Evolutionary conservation across 768 basidiomycete genomes (phyloP), one percentile per base, ranked within the genome.

Genomic region (Podaxis carcinomalis): DNA sequence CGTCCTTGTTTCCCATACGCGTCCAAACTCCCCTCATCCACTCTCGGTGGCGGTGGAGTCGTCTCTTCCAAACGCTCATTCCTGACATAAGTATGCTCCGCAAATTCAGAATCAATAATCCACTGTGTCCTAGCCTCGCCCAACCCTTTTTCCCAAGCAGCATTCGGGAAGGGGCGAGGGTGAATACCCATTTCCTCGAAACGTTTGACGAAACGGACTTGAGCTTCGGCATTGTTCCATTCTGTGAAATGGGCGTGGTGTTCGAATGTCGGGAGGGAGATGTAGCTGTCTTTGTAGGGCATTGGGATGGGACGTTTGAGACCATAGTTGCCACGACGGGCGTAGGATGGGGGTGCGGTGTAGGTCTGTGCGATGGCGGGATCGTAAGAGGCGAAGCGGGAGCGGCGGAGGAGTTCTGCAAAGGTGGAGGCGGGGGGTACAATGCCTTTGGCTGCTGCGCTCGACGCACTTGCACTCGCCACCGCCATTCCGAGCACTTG

Each of bases 361-460:
- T 93, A 95, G 19, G 92, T 83, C 68, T 93, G 92, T 50, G 82
- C 81, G 62, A 95, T 91, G 50, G 71, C 68, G 0, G 89, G 90
- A 75, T 93, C 89, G 70, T 80, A 93, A 10, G 88, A 77, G 9
- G 92, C 86, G 73, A 95, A 94, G 64, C 88, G 89, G 36, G 93
- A 93, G 49, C 86, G 84, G 28, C 89, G 86, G 52, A 95, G 81
- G 53, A 95, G 86, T 21, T 84, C 78, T 27, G 88, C 81, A 69
- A 95, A 95, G 3, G 86, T 80, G 14, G 91, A 92, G 0, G 87
- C 73, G 3, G 87, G 75, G 46, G 74, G 69, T 1, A 69, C 50
- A 57, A 69, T 65, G 56, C 61, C 32, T 51, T 44, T 44, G 42
- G 52, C 53, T 46, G 52, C 53, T 46, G 67, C 32, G 2, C 9